Base-by-base conservation (phyloP, 352 stramenopile species). In the Phytophthora litchii region DNA sequence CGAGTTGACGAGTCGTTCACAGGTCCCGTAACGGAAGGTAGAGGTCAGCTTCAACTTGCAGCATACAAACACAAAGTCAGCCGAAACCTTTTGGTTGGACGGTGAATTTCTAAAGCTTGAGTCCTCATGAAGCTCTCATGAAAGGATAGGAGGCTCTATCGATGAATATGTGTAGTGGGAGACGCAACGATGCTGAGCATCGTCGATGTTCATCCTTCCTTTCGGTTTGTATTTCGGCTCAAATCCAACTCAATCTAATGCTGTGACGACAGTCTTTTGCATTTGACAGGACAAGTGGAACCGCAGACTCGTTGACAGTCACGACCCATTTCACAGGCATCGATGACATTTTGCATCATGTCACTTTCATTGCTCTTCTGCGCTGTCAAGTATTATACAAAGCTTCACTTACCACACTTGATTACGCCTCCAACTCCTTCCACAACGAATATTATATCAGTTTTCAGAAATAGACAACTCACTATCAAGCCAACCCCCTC, bases 391-490 rank as follows among this genome's bases (percentile, higher is more conserved):
- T n/a, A n/a, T n/a, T n/a, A 62, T 56, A 27, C 23, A 5, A 27
- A 27, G 40, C 21, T 64, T 45, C 46, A 64, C 23, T 27, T 27
- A 27, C 23, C 23, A 27, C 23, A 27, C 5, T 14, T 52, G 50
- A 67, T 62, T 67, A 55, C 36, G 41, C 40, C 44, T 7, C 45
- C 16, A 58, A 3, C 14, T 49, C 51, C 43, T 61, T 6, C 23
- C 12, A 62, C n/a, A 60, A 12, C 25, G 9, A 4, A 67, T 53
- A 54, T 19, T 12, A 2, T 29, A 62, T 54, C 35, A 44, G 16
- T n/a, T 35, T 14, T 40, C 9, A 45, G 13, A n/a, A n/a, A n/a
- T n/a, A 42, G 29, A 9, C 17, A 31, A 43, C 36, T 19, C 27
- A 21, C 16, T 20, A 19, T 41, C 35, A 38, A 54, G 46, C 12